A percentile compares a stretch with the other conserved stretches of the same genome.
These are phyloP conservation scores for Lactifluus subvellereus DNA, from an alignment of 768 basidiomycete species.

Conservation along the genomic window DNA sequence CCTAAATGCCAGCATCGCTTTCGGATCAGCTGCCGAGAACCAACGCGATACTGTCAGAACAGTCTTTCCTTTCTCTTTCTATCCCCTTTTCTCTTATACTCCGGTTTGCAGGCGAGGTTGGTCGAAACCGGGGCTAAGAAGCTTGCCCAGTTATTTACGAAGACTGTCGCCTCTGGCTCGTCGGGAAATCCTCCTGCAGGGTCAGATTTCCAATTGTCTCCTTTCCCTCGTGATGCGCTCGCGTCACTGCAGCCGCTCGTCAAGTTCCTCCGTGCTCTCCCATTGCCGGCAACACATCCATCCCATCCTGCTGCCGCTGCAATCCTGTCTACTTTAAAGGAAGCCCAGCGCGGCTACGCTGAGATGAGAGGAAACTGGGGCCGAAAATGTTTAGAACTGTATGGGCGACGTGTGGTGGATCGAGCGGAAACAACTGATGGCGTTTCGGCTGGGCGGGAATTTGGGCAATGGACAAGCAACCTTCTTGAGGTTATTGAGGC, in stretches of 20 bases:
- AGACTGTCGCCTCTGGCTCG: slow-evolving; percentile 80
- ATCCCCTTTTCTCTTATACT: background rate
- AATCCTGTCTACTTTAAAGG: slow-evolving; percentile 60
- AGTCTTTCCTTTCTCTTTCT: background rate
- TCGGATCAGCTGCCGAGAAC: slow-evolving; percentile 56
- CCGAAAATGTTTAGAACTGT: slow-evolving; percentile 65
- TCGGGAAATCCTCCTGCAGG: slow-evolving; percentile 67
- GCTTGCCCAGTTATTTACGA: slow-evolving; percentile 76
- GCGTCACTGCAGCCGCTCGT: slow-evolving; percentile 58
- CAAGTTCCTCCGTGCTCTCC: slow-evolving; percentile 61
- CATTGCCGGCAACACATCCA: slow-evolving; percentile 73
- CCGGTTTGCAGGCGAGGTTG: slow-evolving; percentile 48
- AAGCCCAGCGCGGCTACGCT: slow-evolving; percentile 77
- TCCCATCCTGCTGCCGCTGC: slow-evolving; percentile 69
- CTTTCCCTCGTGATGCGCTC: slow-evolving; percentile 51
- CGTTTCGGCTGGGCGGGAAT: slow-evolving; percentile 59
- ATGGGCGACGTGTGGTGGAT: slow-evolving; percentile 63
- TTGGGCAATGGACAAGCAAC: slow-evolving; percentile 64
- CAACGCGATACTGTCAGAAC: slow-evolving; percentile 43
- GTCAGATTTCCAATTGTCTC: slow-evolving; percentile 46
- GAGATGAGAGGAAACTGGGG: slow-evolving; percentile 83
- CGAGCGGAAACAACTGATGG: slow-evolving; percentile 65
- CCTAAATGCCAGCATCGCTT: slow-evolving; percentile 73
- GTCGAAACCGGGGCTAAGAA: slow-evolving; percentile 82
- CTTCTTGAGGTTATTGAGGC: slow-evolving; percentile 65